These are phyloP conservation scores for Periconia sp. DNA, from an alignment of 2,329 filamentous ascomycete genomes.

Conservation along the genomic window DNA sequence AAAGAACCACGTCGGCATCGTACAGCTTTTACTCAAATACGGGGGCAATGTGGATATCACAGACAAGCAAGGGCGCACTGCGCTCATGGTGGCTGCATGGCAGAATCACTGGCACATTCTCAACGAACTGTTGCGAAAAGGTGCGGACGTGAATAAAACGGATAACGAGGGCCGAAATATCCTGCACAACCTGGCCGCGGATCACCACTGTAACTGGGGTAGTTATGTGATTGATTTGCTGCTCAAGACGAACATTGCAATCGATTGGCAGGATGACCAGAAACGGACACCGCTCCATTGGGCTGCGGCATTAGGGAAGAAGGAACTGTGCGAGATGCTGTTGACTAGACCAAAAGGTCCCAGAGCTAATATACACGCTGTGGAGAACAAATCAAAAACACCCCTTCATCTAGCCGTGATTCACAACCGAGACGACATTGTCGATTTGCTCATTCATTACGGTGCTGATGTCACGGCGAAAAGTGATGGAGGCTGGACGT, in stretches of 20 bases:
- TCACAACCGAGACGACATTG: constrained; percentile 40
- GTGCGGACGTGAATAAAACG: constrained; percentile 43
- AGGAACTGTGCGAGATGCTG: constrained; percentile 52
- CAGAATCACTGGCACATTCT: constrained; percentile 39
- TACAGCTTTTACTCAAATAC: constrained; percentile 34
- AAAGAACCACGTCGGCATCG: constrained; percentile 30
- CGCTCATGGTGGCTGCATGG: constrained; percentile 42
- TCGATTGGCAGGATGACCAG: constrained; percentile 49
- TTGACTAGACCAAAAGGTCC: constrained; percentile 35
- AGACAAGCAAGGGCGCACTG: constrained; percentile 41
- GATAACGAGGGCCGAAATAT: constrained; percentile 38
- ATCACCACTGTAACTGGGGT: constrained; percentile 51
- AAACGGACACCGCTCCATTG: constrained; percentile 59
- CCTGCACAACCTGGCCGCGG: constrained; percentile 41
- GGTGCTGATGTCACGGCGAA: constrained; percentile 35
- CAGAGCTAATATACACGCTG: constrained; percentile 36
- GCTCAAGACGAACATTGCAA: constrained; percentile 41
- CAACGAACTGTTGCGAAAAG: constrained; percentile 36
- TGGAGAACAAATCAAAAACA: constrained; percentile 39
- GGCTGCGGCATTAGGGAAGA: constrained; percentile 60
- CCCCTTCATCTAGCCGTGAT: constrained; percentile 38
- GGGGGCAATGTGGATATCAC: constrained; percentile 36
- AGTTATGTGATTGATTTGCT: constrained; percentile 48
- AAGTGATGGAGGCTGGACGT: constrained; percentile 38
- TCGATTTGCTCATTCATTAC: constrained; percentile 33